These are phyloP conservation scores for Porphyrellus cyaneotinctus DNA, from an alignment of 768 basidiomycete genomes.

Conservation along the genomic window DNA sequence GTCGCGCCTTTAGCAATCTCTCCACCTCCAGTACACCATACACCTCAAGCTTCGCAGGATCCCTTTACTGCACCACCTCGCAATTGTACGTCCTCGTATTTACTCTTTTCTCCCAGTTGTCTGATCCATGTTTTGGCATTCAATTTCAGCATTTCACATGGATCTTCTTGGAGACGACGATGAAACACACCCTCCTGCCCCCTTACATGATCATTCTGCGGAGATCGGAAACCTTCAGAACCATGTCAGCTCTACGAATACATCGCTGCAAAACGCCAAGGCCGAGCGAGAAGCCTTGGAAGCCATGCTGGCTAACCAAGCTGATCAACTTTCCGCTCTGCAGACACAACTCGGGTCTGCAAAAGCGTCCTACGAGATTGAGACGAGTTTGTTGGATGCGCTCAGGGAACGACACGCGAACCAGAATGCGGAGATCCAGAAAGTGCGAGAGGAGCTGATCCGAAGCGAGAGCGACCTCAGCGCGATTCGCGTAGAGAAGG, in stretches of 20 bases:
- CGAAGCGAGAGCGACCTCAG: constrained; percentile 89
- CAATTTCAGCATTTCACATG: constrained; percentile 23
- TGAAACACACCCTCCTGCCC: constrained; percentile 41
- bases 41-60: constrained; percentile 34
- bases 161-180: constrained; percentile 77
- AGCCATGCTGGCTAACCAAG: constrained; percentile 58
- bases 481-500: constrained; percentile 82
- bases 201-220: constrained; percentile 68
- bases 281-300: constrained; percentile 66
- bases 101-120: neutral
- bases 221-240: constrained; percentile 88
- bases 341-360: constrained; percentile 82
- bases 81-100: constrained; percentile 18
- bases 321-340: constrained; percentile 69
- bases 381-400: constrained; percentile 62
- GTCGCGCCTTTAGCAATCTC: constrained; percentile 24
- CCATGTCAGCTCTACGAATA: constrained; percentile 76
- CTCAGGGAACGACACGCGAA: constrained; percentile 64
- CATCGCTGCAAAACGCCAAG: constrained; percentile 61
- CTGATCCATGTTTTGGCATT: constrained; percentile 7
- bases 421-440: constrained; percentile 71
- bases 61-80: constrained; percentile 44
- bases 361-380: constrained; percentile 82
- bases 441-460: constrained; percentile 74
- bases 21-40: constrained; percentile 26